phyloP scores from a whole-genome alignment of 352 stramenopile species.

The Hyaloperonospora brassicae region DNA sequence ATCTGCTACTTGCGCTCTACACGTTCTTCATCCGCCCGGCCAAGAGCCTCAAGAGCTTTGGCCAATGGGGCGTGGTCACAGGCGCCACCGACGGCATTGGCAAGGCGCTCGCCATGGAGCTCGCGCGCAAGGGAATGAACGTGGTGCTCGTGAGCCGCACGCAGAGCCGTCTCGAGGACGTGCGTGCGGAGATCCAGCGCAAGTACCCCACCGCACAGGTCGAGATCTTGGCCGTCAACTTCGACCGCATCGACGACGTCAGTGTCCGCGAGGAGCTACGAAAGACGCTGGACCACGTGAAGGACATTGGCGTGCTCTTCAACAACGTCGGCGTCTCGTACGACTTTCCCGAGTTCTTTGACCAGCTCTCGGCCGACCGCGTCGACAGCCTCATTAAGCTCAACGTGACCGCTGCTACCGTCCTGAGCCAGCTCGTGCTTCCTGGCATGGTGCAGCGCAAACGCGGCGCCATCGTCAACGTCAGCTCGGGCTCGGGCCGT shows the following conservation, averaged over 20 bases:
- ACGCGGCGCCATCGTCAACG: slow-evolving; percentile 94
- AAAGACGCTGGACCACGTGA: slow-evolving; percentile 48
- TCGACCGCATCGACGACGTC: slow-evolving; percentile 84
- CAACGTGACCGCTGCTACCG: slow-evolving; percentile 62
- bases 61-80: slow-evolving; percentile 96
- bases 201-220: slow-evolving; percentile 87
- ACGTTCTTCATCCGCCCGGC: slow-evolving; percentile 89
- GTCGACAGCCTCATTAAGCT: slow-evolving; percentile 89
- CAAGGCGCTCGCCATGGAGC: slow-evolving; percentile 88
- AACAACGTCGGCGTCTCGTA: slow-evolving; percentile 99
- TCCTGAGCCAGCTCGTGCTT: slow-evolving; percentile 85
- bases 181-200: slow-evolving; percentile 89
- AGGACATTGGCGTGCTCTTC: slow-evolving; percentile 96
- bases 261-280: slow-evolving; percentile 48
- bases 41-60: slow-evolving; percentile 92
- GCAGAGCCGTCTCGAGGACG: slow-evolving; percentile 91
- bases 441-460: slow-evolving; percentile 93
- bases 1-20: slow-evolving; percentile 48
- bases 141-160: slow-evolving; percentile 97
- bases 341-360: slow-evolving; percentile 96
- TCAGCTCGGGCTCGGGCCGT: slow-evolving; percentile 93
- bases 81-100: slow-evolving; percentile 93
- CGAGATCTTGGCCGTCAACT: slow-evolving; percentile 90
- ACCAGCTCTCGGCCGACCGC: slow-evolving; percentile 92
- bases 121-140: slow-evolving; percentile 96